These are phyloP conservation scores for Chaetomiaceae sp. DNA, from an alignment of 2,329 filamentous ascomycete genomes.

Conservation along the genomic window DNA sequence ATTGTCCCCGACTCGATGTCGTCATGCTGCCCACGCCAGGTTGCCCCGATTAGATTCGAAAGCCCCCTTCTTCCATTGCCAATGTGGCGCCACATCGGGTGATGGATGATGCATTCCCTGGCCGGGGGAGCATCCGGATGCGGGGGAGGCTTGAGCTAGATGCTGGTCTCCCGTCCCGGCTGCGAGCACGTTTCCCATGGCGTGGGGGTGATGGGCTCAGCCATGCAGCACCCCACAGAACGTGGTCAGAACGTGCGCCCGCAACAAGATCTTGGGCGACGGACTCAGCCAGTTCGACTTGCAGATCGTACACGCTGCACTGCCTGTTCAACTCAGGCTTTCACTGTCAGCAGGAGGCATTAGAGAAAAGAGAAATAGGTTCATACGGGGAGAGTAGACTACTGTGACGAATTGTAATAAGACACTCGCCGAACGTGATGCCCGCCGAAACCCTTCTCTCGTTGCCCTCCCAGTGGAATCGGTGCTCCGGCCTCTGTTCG, in stretches of 20 bases:
- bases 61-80: not conserved
- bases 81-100: not conserved
- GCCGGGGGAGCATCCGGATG: not conserved
- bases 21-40: not conserved
- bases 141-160: not conserved
- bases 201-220: not conserved
- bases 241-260: not conserved
- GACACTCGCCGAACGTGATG: too few species aligned
- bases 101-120: not conserved
- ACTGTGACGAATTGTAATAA: not conserved
- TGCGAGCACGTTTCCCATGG: constrained; percentile 2
- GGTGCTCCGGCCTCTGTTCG: constrained; percentile 8
- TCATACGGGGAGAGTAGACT: not conserved
- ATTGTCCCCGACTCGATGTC: not conserved
- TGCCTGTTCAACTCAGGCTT: constrained; percentile 12
- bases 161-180: not conserved
- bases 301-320: not conserved
- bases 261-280: too few species aligned
- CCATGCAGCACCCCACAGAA: not conserved
- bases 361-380: not conserved
- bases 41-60: not conserved
- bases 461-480: too few species aligned
- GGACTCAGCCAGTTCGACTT: not conserved
- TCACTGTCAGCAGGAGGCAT: not conserved
- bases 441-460: too few species aligned